These are phyloP conservation scores for Wallemia ichthyophaga DNA, from an alignment of 1,284 basidiomycete species.

Conservation along the genomic window DNA sequence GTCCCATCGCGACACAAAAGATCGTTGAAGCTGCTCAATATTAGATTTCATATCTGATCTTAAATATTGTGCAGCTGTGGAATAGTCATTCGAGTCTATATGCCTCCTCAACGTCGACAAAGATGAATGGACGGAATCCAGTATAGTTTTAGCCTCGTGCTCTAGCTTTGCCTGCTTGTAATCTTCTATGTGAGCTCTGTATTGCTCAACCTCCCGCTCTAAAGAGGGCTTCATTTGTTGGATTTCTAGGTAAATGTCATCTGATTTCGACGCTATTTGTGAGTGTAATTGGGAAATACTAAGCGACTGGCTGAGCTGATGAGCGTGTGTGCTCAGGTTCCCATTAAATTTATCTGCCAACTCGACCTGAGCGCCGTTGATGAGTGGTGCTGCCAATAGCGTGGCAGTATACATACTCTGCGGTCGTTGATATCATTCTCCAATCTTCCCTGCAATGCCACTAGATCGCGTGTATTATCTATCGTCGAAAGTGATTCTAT, in stretches of 20 bases:
- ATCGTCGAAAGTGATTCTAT: not conserved
- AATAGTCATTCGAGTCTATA: not conserved
- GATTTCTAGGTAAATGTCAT: not conserved
- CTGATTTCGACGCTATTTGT: not conserved
- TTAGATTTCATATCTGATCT: not conserved
- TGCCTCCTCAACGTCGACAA: not conserved
- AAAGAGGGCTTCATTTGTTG: not conserved
- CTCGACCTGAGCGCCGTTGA: too few species aligned
- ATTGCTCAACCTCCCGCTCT: not conserved
- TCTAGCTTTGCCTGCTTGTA: not conserved
- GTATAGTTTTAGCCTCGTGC: not conserved
- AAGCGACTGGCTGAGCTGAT: not conserved
- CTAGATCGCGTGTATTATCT: not conserved
- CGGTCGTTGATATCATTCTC: not conserved
- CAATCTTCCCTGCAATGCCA: not conserved
- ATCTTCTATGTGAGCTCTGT: not conserved
- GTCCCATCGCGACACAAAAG: not conserved
- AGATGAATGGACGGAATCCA: not conserved
- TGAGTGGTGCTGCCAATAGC: not conserved
- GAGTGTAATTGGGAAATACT: not conserved
- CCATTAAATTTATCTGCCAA: not conserved
- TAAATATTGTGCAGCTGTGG: not conserved
- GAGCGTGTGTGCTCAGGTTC: not conserved
- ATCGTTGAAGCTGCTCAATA: not conserved
- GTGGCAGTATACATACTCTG: not conserved